Percentiles rank a stretch among this genome's conserved stretches.
Conservation (phyloP, 2,329 filamentous ascomycete genomes). For the Colletotrichum kahawae region DNA sequence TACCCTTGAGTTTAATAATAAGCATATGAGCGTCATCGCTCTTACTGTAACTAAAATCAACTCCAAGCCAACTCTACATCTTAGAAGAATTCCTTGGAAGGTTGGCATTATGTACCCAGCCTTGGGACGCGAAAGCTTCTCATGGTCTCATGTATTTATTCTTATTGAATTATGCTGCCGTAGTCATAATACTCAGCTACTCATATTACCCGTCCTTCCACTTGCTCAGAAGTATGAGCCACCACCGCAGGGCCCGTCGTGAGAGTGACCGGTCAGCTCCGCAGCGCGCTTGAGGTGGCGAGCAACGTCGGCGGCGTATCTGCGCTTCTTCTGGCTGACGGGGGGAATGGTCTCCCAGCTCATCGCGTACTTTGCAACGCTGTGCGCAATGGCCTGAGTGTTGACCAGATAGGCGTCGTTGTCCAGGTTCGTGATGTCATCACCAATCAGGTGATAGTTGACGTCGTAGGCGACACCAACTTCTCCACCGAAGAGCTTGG, state of each 20-base stretch:
- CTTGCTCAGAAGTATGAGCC: background rate
- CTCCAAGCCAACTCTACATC: no score
- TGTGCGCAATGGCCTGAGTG: constrained; percentile 46
- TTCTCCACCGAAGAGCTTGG: constrained; percentile 64
- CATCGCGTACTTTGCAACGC: constrained; percentile 44
- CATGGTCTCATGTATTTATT: background rate
- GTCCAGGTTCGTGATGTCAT: constrained; percentile 43
- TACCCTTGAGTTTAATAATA: no score
- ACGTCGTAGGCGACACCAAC: constrained; percentile 54
- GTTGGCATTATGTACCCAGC: no score
- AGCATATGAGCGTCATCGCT: no score
- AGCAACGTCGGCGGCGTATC: constrained; percentile 34
- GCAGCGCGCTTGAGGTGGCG: constrained; percentile 30
- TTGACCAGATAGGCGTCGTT: constrained; percentile 50
- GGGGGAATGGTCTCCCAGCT: constrained; percentile 40
- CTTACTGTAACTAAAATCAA: no score
- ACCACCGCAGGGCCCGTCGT: constrained; percentile 35
- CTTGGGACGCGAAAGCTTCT: accelerated
- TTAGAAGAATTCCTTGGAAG: no score
- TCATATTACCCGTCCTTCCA: accelerated
- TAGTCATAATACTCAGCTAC: background rate
- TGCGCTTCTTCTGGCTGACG: constrained; percentile 30
- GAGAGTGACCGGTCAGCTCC: constrained; percentile 27
- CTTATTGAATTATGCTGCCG: background rate
- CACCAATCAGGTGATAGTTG: constrained; percentile 51